Percentiles rank a stretch among this genome's conserved stretches.
Evolutionary conservation across 2,329 filamentous ascomycete genomes (phyloP).

Genomic region (Cryphonectria nitschkei): DNA sequence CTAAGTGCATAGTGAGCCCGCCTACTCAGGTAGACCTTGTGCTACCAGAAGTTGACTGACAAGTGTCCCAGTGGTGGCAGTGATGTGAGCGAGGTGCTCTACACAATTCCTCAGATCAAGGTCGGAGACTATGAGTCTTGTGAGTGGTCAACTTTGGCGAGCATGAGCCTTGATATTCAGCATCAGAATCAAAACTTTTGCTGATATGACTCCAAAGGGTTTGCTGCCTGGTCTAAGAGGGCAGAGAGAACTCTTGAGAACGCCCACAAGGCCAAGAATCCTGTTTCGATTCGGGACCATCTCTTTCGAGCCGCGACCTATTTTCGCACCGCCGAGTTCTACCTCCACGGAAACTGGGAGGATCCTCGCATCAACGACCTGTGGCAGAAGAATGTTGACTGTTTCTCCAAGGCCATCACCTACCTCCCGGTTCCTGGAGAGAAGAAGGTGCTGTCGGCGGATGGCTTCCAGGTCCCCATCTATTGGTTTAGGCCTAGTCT

Average conservation of each 20-base stretch:
- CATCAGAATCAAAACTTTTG: background rate
- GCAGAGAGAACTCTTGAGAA: conserved; percentile 1
- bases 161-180: background rate
- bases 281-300: conserved; percentile 7
- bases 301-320: conserved; percentile 46
- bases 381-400: conserved; percentile 41
- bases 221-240: background rate
- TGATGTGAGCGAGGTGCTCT: conserved; percentile 11
- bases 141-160: background rate
- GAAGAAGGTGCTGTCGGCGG: conserved; percentile 39
- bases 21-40: background rate
- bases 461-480: conserved; percentile 32
- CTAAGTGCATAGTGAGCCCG: background rate
- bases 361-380: conserved; percentile 45
- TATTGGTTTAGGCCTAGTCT: conserved; percentile 31
- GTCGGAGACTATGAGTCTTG: conserved; percentile 8
- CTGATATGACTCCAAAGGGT: background rate
- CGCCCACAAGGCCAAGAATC: background rate
- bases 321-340: conserved; percentile 48
- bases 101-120: conserved; percentile 7
- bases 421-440: conserved; percentile 42
- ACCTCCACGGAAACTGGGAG: conserved; percentile 44
- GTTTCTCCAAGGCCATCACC: conserved; percentile 44
- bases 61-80: background rate
- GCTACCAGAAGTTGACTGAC: background rate